Conservation (phyloP, 1,284 basidiomycete species). For the Sphaerobolus stellatus region DNA sequence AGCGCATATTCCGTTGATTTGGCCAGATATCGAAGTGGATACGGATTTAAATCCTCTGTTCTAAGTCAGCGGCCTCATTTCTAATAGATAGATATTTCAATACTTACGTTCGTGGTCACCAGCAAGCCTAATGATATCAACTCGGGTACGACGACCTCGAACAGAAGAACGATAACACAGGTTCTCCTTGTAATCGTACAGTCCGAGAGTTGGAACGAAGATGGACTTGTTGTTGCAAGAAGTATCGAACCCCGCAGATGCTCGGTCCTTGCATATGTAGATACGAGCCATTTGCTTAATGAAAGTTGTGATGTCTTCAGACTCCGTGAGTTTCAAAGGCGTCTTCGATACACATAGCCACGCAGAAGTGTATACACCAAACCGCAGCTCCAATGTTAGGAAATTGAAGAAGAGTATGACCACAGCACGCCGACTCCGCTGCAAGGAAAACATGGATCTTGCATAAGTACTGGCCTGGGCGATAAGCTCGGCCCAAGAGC, state of each 20-base stretch:
- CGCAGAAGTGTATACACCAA: not conserved
- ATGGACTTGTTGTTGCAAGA: not conserved
- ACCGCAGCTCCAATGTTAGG: not conserved
- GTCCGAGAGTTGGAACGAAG: not conserved
- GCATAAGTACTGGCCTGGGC: not conserved
- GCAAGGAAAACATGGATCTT: not conserved
- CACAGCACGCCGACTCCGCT: not conserved
- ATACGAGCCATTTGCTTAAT: not conserved
- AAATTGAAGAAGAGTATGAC: not conserved
- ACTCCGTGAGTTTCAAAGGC: not conserved
- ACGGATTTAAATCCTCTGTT: no score
- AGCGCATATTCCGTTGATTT: no score
- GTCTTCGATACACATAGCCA: not conserved
- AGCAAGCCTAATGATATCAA: not conserved
- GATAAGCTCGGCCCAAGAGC: not conserved
- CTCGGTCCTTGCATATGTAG: not conserved
- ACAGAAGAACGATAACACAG: not conserved
- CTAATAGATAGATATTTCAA: no score
- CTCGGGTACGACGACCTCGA: not conserved
- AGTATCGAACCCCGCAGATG: not conserved
- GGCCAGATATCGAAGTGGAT: no score
- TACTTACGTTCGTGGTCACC: not conserved
- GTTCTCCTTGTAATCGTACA: not conserved
- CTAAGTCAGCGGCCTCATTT: no score
- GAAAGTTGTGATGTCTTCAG: not conserved